Evolutionary conservation across 306 rosid genomes (phyloP).

Genomic region (Inga laurina): DNA sequence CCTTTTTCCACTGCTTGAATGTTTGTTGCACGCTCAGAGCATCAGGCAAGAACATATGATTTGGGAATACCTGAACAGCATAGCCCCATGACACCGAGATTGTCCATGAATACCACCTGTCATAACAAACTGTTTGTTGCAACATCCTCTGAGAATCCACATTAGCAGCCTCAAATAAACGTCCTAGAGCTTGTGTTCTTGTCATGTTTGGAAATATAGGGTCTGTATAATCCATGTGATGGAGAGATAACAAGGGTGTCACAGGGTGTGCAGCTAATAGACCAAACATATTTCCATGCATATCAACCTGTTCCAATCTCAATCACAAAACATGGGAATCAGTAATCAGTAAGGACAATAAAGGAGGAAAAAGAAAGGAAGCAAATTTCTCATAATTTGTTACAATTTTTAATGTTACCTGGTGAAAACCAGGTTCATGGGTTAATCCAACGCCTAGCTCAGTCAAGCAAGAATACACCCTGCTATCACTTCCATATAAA

Average conservation of each 20-base stretch:
- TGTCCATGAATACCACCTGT: slow-evolving; percentile 83
- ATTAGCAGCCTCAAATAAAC: slow-evolving; percentile 54
- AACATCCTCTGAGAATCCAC: slow-evolving; percentile 73
- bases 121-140: slow-evolving; percentile 84
- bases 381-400: not conserved
- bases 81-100: slow-evolving; percentile 91
- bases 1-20: slow-evolving; percentile 68
- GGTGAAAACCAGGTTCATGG: slow-evolving; percentile 88
- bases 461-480: slow-evolving; percentile 72
- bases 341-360: not conserved
- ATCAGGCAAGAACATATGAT: slow-evolving; percentile 53
- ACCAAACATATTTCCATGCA: slow-evolving; percentile 73
- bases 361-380: not conserved
- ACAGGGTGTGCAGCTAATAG: slow-evolving; percentile 81
- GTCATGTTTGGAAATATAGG: slow-evolving; percentile 88
- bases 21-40: slow-evolving; percentile 61
- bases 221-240: slow-evolving; percentile 58
- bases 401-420: slow-evolving; percentile 42
- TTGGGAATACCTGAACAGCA: slow-evolving; percentile 68
- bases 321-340: slow-evolving; percentile 10
- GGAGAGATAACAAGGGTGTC: slow-evolving; percentile 76
- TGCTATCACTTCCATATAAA: slow-evolving; percentile 87
- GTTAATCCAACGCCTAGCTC: slow-evolving; percentile 91
- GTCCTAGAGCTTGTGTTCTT: slow-evolving; percentile 52
- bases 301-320: slow-evolving; percentile 58